Evolutionary conservation across 2,329 filamentous ascomycete species (phyloP).

Genomic region (Fusarium sp.): DNA sequence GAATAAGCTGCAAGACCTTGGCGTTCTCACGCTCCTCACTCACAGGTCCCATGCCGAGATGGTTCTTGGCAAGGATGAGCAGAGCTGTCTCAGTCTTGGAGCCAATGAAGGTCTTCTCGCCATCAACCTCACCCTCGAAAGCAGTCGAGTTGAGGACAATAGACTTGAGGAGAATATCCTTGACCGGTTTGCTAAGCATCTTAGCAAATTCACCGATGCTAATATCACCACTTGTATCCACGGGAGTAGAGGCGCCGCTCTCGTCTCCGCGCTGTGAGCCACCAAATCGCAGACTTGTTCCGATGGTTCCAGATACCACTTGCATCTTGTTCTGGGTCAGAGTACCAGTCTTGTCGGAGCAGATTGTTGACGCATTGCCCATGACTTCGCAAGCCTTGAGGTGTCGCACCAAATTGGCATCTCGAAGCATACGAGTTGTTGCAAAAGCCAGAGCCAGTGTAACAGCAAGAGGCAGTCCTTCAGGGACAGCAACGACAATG

Average conservation of each 20-base stretch:
- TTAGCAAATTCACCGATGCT: constrained; percentile 60
- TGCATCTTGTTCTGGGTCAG: constrained; percentile 77
- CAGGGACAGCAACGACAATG: constrained; percentile 82
- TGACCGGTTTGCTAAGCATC: constrained; percentile 59
- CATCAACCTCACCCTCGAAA: constrained; percentile 79
- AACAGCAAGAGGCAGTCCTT: constrained; percentile 81
- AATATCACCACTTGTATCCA: constrained; percentile 52
- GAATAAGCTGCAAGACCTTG: constrained; percentile 73
- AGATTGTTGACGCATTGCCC: constrained; percentile 80
- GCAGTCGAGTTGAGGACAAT: constrained; percentile 77
- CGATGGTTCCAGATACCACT: constrained; percentile 70
- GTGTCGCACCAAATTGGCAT: constrained; percentile 81
- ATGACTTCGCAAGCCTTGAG: constrained; percentile 84
- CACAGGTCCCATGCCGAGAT: constrained; percentile 74
- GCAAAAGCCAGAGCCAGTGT: constrained; percentile 81
- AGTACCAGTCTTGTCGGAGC: constrained; percentile 75
- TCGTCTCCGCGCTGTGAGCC: constrained; percentile 47
- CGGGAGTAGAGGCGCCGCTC: constrained; percentile 42
- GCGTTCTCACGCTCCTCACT: constrained; percentile 71
- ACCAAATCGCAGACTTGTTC: constrained; percentile 67
- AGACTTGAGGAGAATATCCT: constrained; percentile 67
- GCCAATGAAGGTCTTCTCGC: constrained; percentile 74
- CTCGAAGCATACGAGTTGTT: constrained; percentile 79
- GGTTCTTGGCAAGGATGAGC: constrained; percentile 73
- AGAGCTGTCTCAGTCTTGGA: constrained; percentile 83